These are phyloP conservation scores for Aspergillus sp. DNA, from an alignment of 2,329 filamentous ascomycete species.

Conservation along the genomic window DNA sequence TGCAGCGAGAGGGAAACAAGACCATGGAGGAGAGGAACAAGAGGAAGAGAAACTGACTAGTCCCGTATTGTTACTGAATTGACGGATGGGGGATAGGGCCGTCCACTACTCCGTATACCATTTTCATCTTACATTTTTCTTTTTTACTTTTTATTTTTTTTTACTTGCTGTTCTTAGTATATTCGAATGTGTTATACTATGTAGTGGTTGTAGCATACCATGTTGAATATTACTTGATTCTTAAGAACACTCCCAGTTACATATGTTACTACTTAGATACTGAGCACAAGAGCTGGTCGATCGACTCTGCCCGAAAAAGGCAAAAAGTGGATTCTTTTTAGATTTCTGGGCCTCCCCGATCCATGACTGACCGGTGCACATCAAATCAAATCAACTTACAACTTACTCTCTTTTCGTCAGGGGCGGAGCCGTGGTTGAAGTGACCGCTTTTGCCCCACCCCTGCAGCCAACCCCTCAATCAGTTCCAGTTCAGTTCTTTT, in stretches of 20 bases:
- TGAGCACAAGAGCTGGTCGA: neutral
- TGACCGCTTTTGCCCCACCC: constrained; percentile 15
- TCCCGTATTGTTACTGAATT: neutral
- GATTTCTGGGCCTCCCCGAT: constrained; percentile 8
- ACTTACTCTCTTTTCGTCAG: constrained; percentile 16
- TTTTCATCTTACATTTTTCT: too few species aligned
- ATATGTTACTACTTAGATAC: too few species aligned
- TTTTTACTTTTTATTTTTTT: too few species aligned
- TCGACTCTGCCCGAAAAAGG: neutral
- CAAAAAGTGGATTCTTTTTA: too few species aligned
- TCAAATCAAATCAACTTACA: constrained; percentile 7
- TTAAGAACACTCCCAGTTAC: too few species aligned
- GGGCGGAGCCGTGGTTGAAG: constrained; percentile 24
- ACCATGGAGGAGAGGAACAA: neutral
- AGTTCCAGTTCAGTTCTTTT: constrained; percentile 9
- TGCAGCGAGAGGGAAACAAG: neutral
- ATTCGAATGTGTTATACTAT: too few species aligned
- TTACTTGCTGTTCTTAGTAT: too few species aligned
- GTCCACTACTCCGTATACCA: too few species aligned
- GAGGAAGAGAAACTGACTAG: neutral
- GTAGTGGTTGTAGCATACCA: too few species aligned
- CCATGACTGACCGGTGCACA: constrained; percentile 24
- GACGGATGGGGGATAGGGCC: too few species aligned
- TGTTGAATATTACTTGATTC: too few species aligned
- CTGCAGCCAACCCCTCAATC: constrained; percentile 24